Evolutionary conservation across 495 filamentous ascomycete species (phyloP), one percentile per base, ranked within the genome.

Genomic region (Aspergillus sparsus): DNA sequence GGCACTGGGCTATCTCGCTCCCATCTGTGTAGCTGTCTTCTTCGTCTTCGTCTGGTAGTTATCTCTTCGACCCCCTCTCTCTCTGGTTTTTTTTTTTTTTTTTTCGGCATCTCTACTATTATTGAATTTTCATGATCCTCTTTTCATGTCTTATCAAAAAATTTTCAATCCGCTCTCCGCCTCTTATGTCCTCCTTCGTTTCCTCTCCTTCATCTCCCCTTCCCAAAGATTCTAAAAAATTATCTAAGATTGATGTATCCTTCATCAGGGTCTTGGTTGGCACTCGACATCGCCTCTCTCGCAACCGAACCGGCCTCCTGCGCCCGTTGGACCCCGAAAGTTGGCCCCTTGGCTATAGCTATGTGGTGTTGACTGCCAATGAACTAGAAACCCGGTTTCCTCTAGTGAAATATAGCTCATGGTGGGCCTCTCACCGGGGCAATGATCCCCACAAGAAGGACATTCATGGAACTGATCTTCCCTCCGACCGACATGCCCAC

Each of bases 311-410:
- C 11, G 41, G 35, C 9, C 35, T 27, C 21, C 21, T 39, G 5
- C 18, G n/a, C 33, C 47, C 27, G n/a, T 18, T 15, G 6, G 62
- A 68, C 41, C 55, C 57, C 1, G 66, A 65, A 42, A 53, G 52
- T 16, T 56, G 49, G 16, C 61, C 61, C 10, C 49, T 62, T 35
- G 47, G 49, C 10, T 47, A 37, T n/a, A 31, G 39, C 49, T 16
- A 42, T 18, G 46, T 46, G n/a, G 33, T 56, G 10, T 47, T 67
- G 2, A 49, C 58, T 15, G 45, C 33, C 7, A 10, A 18, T 21
- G 92, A 96, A 69, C 91, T 96, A 42, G 93, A 97, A 65, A 89
- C 92, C 60, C 87, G 91, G 58, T 97, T 97, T 66, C 92, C 92
- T 0, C 79, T 91, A 67, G 83, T 85, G 52, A 93, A 93, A 71